Conservation (phyloP, 2,329 filamentous ascomycete genomes). For the Lasiodiplodia citricola region DNA sequence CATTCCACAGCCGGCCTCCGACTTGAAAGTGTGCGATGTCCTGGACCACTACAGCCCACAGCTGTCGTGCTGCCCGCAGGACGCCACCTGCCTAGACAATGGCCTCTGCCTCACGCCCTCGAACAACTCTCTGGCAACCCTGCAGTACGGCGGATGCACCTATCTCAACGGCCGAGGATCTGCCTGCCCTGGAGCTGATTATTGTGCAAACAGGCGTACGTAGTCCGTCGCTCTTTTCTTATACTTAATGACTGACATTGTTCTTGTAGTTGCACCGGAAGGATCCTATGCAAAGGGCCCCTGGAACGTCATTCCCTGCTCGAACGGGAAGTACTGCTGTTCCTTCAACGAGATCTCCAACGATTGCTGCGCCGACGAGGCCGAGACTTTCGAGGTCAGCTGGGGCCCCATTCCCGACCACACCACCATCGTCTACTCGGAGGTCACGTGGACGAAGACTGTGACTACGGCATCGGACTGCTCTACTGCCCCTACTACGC, state of each 20-base stretch:
- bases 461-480: slow-evolving; percentile 18
- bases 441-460: not conserved
- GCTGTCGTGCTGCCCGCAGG: not conserved
- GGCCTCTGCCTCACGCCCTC: not conserved
- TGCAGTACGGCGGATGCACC: slow-evolving; percentile 1
- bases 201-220: not conserved
- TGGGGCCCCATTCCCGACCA: slow-evolving; percentile 1
- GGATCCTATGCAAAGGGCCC: no score
- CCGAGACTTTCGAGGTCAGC: not conserved
- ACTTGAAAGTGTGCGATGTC: not conserved
- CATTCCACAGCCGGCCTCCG: not conserved
- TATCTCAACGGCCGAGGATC: not conserved
- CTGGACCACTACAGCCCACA: not conserved
- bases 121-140: not conserved
- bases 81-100: slow-evolving; percentile 1
- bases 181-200: not conserved
- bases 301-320: not conserved
- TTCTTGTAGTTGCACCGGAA: not conserved
- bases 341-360: not conserved
- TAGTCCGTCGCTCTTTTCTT: not conserved
- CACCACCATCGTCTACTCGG: not conserved
- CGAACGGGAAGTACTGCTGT: not conserved
- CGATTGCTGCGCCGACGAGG: not conserved
- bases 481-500: not conserved
- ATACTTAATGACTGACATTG: not conserved